Evolutionary conservation across 495 filamentous ascomycete genomes (phyloP).

Genomic region (Penicillium ochrochloron): DNA sequence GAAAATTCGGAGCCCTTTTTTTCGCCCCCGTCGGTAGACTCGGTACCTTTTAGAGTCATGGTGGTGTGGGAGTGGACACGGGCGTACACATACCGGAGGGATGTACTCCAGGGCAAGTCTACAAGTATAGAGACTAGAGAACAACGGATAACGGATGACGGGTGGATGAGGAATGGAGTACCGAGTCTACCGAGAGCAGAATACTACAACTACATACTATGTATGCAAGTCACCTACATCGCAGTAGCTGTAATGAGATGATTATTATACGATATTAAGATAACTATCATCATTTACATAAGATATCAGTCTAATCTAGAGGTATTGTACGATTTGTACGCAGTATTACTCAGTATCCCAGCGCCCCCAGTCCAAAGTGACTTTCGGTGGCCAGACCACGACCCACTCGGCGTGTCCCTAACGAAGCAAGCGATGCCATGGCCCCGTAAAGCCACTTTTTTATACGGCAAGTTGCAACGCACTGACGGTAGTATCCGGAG

Average conservation of each 20-base stretch:
- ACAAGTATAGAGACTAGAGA: background rate
- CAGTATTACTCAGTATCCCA: background rate
- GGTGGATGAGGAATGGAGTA: background rate
- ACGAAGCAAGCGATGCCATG: conserved; percentile 8
- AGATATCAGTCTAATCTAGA: background rate
- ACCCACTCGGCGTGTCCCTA: conserved; percentile 28
- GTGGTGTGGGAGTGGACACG: background rate
- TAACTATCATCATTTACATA: background rate
- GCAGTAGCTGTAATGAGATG: background rate
- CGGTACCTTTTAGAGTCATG: conserved; percentile 10
- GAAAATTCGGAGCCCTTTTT: conserved; percentile 18
- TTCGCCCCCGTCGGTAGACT: background rate
- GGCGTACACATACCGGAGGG: conserved; percentile 7
- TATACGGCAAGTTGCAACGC: conserved; percentile 25
- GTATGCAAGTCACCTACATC: conserved; percentile 5
- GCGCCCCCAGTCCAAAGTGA: background rate
- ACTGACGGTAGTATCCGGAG: conserved; percentile 32
- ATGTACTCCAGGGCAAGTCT: conserved; percentile 6
- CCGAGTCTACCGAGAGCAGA: background rate
- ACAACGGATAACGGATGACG: background rate
- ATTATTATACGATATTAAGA: background rate
- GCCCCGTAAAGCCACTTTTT: background rate
- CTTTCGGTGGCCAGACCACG: conserved; percentile 5
- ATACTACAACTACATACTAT: background rate
- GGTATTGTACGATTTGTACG: conserved; percentile 6